Base-by-base conservation (phyloP, 2,329 filamentous ascomycete genomes). In the Talaromyces albobiverticillius region DNA sequence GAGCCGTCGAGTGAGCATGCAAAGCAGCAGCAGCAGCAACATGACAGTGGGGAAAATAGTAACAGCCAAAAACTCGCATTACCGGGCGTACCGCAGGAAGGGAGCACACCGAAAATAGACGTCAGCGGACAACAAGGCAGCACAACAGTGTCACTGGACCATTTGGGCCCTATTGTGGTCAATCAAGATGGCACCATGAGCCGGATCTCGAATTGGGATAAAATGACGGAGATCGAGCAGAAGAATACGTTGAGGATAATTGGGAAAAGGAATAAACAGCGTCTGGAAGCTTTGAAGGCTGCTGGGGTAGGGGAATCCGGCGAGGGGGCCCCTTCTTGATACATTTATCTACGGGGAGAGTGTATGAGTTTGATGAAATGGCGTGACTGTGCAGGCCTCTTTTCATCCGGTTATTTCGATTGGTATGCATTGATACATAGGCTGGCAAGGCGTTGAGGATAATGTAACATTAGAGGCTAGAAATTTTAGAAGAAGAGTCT, bases 121-220 rank as follows among this genome's bases (percentile, higher is more conserved):
- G 71, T 82, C 25, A 65, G 65, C 40, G 58, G 60, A 8, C 61
- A 62, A 7, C 60, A 62, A 6, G 20, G 18, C 3, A 65, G 63
- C 25, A 65, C 65, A 9, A 64, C 71, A 13, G 77, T 88, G 41
- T 82, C 79, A 47, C 79, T 91, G 8, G 86, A 89, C 64, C 79
- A 83, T 57, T 74, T 91, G 22, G 88, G 88, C 0, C 88, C 88
- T 1, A 76, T 91, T 62, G 87, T 92, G 1, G 84, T 91, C 52
- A 88, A 90, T 67, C 75, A 77, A 57, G 86, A 92, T 68, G 88
- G 88, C 18, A 85, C 85, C 8, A 69, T 90, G 61, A 84, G 84
- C 54, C 80, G 87, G 31, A 88, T 92, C 62, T 72, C 79, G 32
- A 91, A 92, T 68, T 92, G 88, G 88, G 76, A 74, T 8, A 75